Base-by-base conservation (phyloP, 495 filamentous ascomycete species). In the Lophiotrema nucula region DNA sequence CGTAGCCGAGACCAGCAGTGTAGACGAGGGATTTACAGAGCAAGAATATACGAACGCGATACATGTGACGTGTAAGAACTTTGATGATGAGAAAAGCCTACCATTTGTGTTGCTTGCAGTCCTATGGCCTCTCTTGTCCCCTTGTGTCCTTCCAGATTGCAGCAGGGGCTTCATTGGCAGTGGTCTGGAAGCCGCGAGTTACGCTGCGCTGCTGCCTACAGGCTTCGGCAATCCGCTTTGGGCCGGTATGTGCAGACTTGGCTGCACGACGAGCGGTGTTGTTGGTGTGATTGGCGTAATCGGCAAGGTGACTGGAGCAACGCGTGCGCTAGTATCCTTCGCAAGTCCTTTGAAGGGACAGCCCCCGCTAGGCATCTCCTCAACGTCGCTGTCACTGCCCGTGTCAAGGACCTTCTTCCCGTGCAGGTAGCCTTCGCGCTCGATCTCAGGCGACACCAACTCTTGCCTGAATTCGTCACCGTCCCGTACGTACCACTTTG, bases 401-500 rank as follows among this genome's bases (percentile, higher is more conserved):
- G 73, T 71, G 12, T 71, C 67, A 8, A 82, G 59, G 31, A 81
- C 72, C 56, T 74, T 75, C 70, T 79, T 79, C 10, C 78, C 79
- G 25, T 73, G 72, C 1, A 81, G 45, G 43, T 80, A 88, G 0
- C 86, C 86, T 62, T 89, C 85, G 26, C 68, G 69, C 60, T 84
- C 81, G 11, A 85, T 70, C n/a, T 81, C 72, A 4, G 72, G 67
- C 18, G 70, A 74, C 24, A 76, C 71, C n/a, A 79, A 79, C 31
- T 84, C 83, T 1, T 82, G 82, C 22, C 74, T 80, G 59, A 75
- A 88, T 68, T 90, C 85, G 27, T 88, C 87, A 31, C 86, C 85
- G 56, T 90, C 86, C 22, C 79, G 75, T 3, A 87, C 79, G 56
- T 88, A 86, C 81, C 83, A 88, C 71, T 83, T 86, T 8, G 87